Evolutionary conservation across 768 basidiomycete genomes (phyloP).

Genomic region (Kwoniella sp.): DNA sequence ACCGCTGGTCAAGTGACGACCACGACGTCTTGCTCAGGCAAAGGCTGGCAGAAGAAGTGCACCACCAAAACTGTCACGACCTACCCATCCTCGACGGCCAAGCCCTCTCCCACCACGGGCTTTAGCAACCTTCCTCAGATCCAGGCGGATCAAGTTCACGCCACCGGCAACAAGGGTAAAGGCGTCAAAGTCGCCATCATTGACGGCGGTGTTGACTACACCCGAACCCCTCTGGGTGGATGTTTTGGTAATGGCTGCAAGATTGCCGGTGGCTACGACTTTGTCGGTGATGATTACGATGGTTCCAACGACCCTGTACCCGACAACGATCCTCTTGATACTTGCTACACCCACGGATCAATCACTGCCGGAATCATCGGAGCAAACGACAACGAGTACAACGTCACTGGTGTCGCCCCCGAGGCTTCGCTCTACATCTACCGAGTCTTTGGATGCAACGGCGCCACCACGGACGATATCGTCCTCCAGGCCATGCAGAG

Average conservation of each 20-base stretch:
- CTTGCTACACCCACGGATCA: conserved; percentile 55
- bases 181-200: conserved; percentile 72
- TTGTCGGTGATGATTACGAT: conserved; percentile 52
- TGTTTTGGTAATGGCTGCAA: conserved; percentile 56
- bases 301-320: conserved; percentile 45
- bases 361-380: conserved; percentile 59
- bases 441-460: conserved; percentile 67
- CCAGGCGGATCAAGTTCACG: conserved; percentile 69
- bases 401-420: conserved; percentile 72
- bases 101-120: conserved; percentile 33
- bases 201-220: conserved; percentile 54
- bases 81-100: conserved; percentile 18
- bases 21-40: conserved; percentile 24
- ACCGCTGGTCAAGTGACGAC: conserved; percentile 19
- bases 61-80: conserved; percentile 25
- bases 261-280: conserved; percentile 56
- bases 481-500: conserved; percentile 61
- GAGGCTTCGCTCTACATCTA: conserved; percentile 61
- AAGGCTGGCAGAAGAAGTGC: conserved; percentile 34
- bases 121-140: conserved; percentile 42
- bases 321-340: conserved; percentile 52
- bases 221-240: conserved; percentile 53
- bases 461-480: conserved; percentile 57
- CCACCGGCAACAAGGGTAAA: conserved; percentile 65
- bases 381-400: conserved; percentile 61